These are phyloP conservation scores for Echinochloa phyllopogon DNA, from an alignment of 176 grass and related monocot genomes.

Conservation along the genomic window DNA sequence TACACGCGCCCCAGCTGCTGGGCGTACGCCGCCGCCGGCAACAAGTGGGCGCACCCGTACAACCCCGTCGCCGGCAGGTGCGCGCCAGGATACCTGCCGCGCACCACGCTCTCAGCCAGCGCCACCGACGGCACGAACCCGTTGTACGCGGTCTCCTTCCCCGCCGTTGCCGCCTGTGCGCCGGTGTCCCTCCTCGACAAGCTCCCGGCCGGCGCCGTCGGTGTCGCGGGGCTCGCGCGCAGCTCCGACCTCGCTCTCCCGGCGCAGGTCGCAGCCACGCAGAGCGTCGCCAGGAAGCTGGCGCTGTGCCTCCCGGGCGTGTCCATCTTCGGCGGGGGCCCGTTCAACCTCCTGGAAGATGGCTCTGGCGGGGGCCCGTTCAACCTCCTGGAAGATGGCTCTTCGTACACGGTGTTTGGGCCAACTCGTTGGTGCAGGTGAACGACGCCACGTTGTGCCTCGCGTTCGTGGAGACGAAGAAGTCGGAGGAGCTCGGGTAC, in stretches of 20 bases:
- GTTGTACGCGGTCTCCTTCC: background rate
- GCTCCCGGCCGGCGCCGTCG: conserved; percentile 40
- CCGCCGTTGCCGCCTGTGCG: conserved; percentile 28
- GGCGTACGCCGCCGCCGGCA: background rate
- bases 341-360: conserved; percentile 44
- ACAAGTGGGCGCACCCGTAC: conserved; percentile 27
- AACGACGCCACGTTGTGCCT: conserved; percentile 44
- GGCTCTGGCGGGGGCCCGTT: too few relatives aligned
- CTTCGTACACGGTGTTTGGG: conserved; percentile 47
- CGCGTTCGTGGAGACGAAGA: conserved; percentile 40
- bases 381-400: conserved; percentile 39
- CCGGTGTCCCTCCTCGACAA: background rate
- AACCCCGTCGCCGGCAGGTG: conserved; percentile 48
- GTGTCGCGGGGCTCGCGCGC: conserved; percentile 56
- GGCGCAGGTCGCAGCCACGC: conserved; percentile 46
- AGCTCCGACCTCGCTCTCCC: conserved; percentile 33
- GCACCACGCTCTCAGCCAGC: conserved; percentile 28
- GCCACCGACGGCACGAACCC: conserved; percentile 60
- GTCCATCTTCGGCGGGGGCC: conserved; percentile 57
- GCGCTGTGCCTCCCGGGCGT: conserved; percentile 68
- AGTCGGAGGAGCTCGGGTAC: background rate
- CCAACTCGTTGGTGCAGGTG: conserved; percentile 56
- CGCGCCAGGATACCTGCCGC: conserved; percentile 24
- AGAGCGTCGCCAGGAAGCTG: conserved; percentile 43
- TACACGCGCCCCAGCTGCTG: background rate